Evolutionary conservation across 805 yeast species (phyloP).

Genomic region (Pichia scutulata): DNA sequence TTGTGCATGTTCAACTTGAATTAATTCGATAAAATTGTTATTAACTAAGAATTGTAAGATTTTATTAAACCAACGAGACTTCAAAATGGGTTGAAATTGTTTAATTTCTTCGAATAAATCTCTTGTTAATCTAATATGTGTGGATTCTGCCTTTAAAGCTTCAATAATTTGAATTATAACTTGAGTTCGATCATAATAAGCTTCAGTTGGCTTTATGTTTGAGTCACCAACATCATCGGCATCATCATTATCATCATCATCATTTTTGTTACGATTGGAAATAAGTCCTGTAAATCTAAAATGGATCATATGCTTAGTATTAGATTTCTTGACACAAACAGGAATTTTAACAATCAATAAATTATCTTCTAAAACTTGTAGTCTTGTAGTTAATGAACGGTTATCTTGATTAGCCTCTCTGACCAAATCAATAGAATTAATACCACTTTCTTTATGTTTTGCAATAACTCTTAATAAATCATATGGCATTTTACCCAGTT

Average conservation of each 20-base stretch:
- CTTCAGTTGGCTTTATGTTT: not conserved
- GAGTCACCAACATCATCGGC: constrained; percentile 10
- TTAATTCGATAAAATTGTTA: constrained; percentile 14
- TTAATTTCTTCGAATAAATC: constrained; percentile 57
- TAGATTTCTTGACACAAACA: constrained; percentile 37
- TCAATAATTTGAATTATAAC: constrained; percentile 33
- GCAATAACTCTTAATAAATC: constrained; percentile 55
- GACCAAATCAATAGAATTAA: constrained; percentile 51
- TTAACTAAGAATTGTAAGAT: constrained; percentile 45
- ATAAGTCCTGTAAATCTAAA: constrained; percentile 30
- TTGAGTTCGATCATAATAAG: constrained; percentile 15
- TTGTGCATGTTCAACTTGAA: constrained; percentile 21
- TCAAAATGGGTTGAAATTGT: constrained; percentile 32
- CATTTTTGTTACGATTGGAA: constrained; percentile 11
- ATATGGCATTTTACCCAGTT: constrained; percentile 49
- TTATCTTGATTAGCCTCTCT: constrained; percentile 59
- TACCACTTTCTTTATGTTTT: constrained; percentile 45
- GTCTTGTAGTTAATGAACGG: constrained; percentile 58
- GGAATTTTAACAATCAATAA: constrained; percentile 38
- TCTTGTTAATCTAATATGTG: constrained; percentile 48
- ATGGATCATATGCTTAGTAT: constrained; percentile 48
- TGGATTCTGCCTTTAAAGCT: constrained; percentile 49
- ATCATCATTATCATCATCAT: constrained; percentile 8
- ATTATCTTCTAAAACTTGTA: constrained; percentile 44
- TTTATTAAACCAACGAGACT: constrained; percentile 32